Percentiles rank a stretch among this genome's conserved stretches.
Evolutionary conservation across 2,329 filamentous ascomycete species (phyloP).

Genomic region (Verticillium albo-atrum): DNA sequence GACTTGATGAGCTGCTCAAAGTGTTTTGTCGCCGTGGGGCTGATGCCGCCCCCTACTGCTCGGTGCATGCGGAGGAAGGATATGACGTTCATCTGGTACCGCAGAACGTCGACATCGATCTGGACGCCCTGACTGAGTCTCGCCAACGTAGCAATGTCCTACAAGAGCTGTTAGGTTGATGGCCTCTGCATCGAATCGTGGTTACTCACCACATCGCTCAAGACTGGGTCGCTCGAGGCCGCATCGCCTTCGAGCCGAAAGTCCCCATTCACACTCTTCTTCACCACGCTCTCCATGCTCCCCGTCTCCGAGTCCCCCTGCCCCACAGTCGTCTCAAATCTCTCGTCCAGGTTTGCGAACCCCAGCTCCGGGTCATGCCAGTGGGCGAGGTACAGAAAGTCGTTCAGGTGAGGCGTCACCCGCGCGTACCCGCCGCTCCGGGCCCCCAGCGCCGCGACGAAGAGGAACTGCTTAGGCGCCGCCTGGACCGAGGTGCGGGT

Average conservation of each 20-base stretch:
- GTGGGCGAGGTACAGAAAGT: constrained; percentile 85
- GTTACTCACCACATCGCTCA: constrained; percentile 37
- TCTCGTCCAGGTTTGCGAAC: constrained; percentile 69
- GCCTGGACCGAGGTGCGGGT: constrained; percentile 69
- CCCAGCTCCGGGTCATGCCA: constrained; percentile 71
- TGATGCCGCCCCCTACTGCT: constrained; percentile 73
- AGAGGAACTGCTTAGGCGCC: constrained; percentile 73
- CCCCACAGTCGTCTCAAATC: constrained; percentile 26
- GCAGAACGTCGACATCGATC: constrained; percentile 70
- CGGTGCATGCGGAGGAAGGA: constrained; percentile 85
- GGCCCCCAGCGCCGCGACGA: constrained; percentile 66
- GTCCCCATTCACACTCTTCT: constrained; percentile 21
- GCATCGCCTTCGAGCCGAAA: constrained; percentile 4
- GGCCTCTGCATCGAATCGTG: too few relatives aligned
- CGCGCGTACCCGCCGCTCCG: constrained; percentile 39
- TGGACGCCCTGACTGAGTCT: constrained; percentile 53
- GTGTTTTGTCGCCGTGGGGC: constrained; percentile 73
- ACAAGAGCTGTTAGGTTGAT: constrained; percentile 13
- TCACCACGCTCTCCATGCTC: constrained; percentile 42
- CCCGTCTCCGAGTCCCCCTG: constrained; percentile 20
- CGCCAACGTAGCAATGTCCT: constrained; percentile 57
- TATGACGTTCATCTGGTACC: constrained; percentile 84
- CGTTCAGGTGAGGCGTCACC: constrained; percentile 62
- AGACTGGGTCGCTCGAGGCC: constrained; percentile 28
- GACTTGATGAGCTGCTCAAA: constrained; percentile 65